Evolutionary conservation across 345 rosid species (phyloP).

Genomic region (Pistacia integerrima): DNA sequence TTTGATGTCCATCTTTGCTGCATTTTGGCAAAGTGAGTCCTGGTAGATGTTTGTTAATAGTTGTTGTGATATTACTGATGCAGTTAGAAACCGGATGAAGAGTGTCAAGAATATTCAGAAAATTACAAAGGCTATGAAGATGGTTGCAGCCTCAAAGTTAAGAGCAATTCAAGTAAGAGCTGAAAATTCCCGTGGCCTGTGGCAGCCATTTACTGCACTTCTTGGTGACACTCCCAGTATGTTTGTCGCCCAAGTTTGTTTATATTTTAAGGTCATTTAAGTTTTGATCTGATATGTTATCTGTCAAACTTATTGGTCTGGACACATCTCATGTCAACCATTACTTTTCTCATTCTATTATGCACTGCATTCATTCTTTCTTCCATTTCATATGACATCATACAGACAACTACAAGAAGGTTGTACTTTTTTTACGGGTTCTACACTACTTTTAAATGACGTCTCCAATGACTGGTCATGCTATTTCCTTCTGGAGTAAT

Average conservation of each 20-base stretch:
- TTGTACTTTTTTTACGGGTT: background rate
- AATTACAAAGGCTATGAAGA: constrained; percentile 99
- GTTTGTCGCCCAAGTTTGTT: constrained; percentile 12
- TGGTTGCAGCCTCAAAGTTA: constrained; percentile 99
- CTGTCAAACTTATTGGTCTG: background rate
- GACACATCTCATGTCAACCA: no score
- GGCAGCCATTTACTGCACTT: constrained; percentile 91
- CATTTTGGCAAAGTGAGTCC: background rate
- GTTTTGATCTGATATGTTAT: background rate
- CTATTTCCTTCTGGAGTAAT: background rate
- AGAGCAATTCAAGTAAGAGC: constrained; percentile 79
- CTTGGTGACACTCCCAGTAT: constrained; percentile 73
- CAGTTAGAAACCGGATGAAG: constrained; percentile 98
- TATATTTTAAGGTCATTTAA: background rate
- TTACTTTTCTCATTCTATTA: no score
- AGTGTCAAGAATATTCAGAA: constrained; percentile 97
- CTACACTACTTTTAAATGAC: background rate
- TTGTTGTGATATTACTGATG: constrained; percentile 28
- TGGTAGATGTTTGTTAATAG: constrained; percentile 6
- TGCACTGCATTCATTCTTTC: no score
- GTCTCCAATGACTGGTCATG: background rate
- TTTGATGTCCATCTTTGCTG: background rate
- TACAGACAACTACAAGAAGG: background rate
- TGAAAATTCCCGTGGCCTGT: constrained; percentile 96
- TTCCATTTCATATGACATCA: no score